Evolutionary conservation across 164 flowering plant genomes (phyloP).

Genomic region (Taxillus chinensis): DNA sequence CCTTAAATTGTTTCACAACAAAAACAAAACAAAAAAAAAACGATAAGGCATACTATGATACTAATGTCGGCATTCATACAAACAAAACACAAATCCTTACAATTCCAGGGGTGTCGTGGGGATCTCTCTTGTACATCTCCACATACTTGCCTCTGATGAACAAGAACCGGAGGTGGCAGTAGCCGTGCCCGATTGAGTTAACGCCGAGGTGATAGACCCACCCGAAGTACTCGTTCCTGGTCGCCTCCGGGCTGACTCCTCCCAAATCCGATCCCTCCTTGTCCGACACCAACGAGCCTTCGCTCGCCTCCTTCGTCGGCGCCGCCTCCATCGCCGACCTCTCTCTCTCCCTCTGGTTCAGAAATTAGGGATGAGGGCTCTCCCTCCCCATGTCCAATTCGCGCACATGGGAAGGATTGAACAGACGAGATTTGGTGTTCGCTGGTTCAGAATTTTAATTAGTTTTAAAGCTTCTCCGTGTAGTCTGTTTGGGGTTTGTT

Average conservation of each 20-base stretch:
- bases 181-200: conserved; percentile 73
- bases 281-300: neutral
- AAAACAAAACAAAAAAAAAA: neutral
- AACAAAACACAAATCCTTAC: conserved; percentile 23
- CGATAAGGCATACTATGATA: neutral
- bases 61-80: neutral
- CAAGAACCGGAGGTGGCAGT: conserved; percentile 72
- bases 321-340: conserved; percentile 1
- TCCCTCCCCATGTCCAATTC: too few species aligned
- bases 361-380: neutral
- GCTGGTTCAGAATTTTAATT: too few species aligned
- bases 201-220: conserved; percentile 83
- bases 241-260: neutral
- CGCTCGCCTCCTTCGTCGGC: conserved; percentile 1
- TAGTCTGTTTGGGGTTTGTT: too few species aligned
- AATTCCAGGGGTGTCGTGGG: conserved; percentile 63
- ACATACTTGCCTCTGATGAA: conserved; percentile 56
- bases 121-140: conserved; percentile 84
- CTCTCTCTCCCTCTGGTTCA: neutral
- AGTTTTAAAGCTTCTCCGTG: too few species aligned
- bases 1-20: too few species aligned
- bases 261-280: conserved; percentile 5
- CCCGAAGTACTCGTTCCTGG: conserved; percentile 49
- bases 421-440: too few species aligned
- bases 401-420: too few species aligned